Conservation (phyloP, 2,329 filamentous ascomycete species). For the Venturia oleaginea region DNA sequence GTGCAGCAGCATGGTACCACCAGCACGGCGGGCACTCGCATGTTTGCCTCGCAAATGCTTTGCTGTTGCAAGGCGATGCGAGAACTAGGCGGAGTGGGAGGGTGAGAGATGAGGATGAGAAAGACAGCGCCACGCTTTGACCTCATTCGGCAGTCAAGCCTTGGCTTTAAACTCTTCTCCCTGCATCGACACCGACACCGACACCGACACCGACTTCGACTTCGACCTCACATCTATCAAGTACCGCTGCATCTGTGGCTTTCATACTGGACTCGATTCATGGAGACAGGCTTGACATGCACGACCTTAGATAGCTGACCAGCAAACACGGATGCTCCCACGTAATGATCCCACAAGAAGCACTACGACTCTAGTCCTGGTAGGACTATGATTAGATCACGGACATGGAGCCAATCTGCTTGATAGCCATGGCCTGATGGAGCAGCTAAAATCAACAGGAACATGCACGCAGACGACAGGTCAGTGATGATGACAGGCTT, state of each 20-base stretch:
- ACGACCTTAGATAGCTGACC: background rate
- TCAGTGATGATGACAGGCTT: background rate
- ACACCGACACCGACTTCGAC: background rate
- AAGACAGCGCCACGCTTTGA: background rate
- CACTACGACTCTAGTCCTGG: background rate
- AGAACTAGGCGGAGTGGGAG: too few species aligned
- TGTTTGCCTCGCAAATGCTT: background rate
- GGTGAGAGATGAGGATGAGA: background rate
- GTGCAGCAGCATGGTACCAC: background rate
- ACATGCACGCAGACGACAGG: background rate
- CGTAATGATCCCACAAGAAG: background rate
- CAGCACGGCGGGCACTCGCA: background rate
- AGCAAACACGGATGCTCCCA: background rate
- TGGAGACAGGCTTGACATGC: background rate
- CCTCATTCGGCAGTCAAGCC: background rate
- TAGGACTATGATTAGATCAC: background rate
- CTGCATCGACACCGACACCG: background rate
- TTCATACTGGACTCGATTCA: background rate
- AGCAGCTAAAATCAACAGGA: background rate
- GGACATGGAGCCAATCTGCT: constrained; percentile 4
- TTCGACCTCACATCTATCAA: background rate
- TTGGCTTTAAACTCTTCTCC: background rate
- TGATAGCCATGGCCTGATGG: background rate
- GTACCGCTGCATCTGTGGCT: background rate
- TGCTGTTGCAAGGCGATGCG: constrained; percentile 1